Evolutionary conservation across 345 rosid genomes (phyloP).

Genomic region (Sapria himalayana): DNA sequence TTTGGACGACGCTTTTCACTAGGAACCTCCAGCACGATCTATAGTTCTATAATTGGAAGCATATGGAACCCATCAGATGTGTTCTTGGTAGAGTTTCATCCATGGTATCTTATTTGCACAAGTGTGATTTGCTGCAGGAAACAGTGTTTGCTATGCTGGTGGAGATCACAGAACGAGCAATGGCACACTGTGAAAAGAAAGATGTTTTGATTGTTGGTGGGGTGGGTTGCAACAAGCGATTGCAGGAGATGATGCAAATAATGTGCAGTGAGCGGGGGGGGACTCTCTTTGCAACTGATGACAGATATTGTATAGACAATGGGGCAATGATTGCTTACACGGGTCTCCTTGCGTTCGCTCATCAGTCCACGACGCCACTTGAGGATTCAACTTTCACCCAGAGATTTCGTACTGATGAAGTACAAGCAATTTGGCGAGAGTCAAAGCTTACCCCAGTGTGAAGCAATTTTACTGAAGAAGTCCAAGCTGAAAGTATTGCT

Average conservation of each 20-base stretch:
- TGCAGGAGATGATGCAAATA: slow-evolving; percentile 92
- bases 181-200: slow-evolving; percentile 91
- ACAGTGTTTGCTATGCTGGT: slow-evolving; percentile 85
- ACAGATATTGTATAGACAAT: slow-evolving; percentile 74
- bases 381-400: slow-evolving; percentile 85
- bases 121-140: slow-evolving; percentile 23
- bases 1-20: too few species aligned
- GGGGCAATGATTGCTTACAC: slow-evolving; percentile 99
- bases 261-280: slow-evolving; percentile 88
- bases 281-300: slow-evolving; percentile 67
- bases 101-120: too few species aligned
- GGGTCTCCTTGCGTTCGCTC: slow-evolving; percentile 63
- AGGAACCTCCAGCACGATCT: too few species aligned
- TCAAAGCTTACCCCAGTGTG: too few species aligned
- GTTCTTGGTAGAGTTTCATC: too few species aligned
- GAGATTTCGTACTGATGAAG: slow-evolving; percentile 84
- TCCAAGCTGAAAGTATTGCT: too few species aligned
- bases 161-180: slow-evolving; percentile 89
- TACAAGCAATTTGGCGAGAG: slow-evolving; percentile 78
- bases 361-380: slow-evolving; percentile 41
- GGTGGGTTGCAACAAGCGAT: slow-evolving; percentile 83
- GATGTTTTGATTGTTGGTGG: slow-evolving; percentile 91
- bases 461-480: too few species aligned
- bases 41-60: too few species aligned
- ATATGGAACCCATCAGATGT: too few species aligned